Conservation (phyloP, 371 early-diverging fungal genomes). For the Globomyces sp. region DNA sequence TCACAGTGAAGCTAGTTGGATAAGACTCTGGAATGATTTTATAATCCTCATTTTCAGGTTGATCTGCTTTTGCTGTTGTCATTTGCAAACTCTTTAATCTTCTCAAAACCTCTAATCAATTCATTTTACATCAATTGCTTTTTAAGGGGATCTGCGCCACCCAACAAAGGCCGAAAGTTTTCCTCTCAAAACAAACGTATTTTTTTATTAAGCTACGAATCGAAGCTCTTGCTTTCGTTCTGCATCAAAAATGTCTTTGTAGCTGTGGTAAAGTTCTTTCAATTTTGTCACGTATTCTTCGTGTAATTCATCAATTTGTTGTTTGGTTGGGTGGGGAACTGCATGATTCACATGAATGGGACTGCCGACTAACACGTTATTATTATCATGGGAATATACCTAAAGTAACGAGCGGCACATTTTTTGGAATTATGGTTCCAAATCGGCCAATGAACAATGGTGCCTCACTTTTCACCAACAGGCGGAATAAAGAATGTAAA, state of each 20-base stretch:
- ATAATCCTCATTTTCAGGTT: not conserved
- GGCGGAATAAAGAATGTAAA: constrained; percentile 57
- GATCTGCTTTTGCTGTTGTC: too few relatives aligned
- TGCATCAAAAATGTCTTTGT: constrained; percentile 64
- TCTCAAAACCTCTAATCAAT: too few relatives aligned
- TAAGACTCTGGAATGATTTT: not conserved
- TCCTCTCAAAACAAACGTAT: too few relatives aligned
- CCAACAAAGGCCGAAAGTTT: too few relatives aligned
- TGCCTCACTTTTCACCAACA: constrained; percentile 47
- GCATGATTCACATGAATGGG: constrained; percentile 59
- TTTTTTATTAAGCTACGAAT: constrained; percentile 7
- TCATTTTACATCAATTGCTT: too few relatives aligned
- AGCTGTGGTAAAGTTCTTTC: constrained; percentile 57
- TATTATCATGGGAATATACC: not conserved
- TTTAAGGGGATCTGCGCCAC: too few relatives aligned
- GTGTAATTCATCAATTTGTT: constrained; percentile 65
- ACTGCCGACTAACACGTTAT: constrained; percentile 57
- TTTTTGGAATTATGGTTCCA: constrained; percentile 73
- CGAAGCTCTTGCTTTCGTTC: constrained; percentile 18
- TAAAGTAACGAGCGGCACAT: constrained; percentile 52
- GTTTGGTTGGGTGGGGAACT: constrained; percentile 54
- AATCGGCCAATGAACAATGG: constrained; percentile 65
- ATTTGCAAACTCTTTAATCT: too few relatives aligned
- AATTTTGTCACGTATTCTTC: constrained; percentile 63
- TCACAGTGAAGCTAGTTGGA: not conserved